Evolutionary conservation across 179 eudicot species (phyloP), one percentile per base, ranked within the genome.

Genomic region (Silene coronaria): DNA sequence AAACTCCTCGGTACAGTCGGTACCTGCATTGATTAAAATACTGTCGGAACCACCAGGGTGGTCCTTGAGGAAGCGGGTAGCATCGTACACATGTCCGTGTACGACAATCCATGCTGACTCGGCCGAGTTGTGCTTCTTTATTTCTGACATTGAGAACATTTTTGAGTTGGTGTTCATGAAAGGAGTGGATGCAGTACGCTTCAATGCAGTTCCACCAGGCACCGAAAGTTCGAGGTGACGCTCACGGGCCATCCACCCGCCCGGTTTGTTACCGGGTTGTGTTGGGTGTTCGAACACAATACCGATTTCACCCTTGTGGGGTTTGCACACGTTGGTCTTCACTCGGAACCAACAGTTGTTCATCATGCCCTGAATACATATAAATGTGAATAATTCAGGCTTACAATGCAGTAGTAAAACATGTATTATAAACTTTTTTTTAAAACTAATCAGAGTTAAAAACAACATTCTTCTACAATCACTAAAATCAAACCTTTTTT

Each of bases 331-430:
- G 60, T 84, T 94, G 8, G 87, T 90, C 72, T 88, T 94, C 16
- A 94, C 94, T 6, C 92, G 86, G 85, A 94, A 94, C 98, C 98
- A 94, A 66, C 97, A 94, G 48, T 94, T 94, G 86, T 94, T 92
- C 98, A 92, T 94, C 98, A 94, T 94, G 0, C 98, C 98, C 98
- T 94, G 45, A 7, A 75, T 34, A 71, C 9, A 75, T 19, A 46
- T 23, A 70, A 34, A 26, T 7, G 38, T n/a, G n/a, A n/a, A n/a
- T n/a, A n/a, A n/a, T n/a, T n/a, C n/a, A n/a, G n/a, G n/a, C n/a
- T n/a, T n/a, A n/a, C n/a, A n/a, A n/a, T n/a, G n/a, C n/a, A n/a
- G n/a, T n/a, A n/a, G n/a, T n/a, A n/a, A n/a, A n/a, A n/a, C n/a
- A n/a, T n/a, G n/a, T n/a, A n/a, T n/a, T n/a, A n/a, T n/a, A n/a